Conservation (phyloP, 805 yeast genomes). For the Middelhovenomyces tepae region DNA sequence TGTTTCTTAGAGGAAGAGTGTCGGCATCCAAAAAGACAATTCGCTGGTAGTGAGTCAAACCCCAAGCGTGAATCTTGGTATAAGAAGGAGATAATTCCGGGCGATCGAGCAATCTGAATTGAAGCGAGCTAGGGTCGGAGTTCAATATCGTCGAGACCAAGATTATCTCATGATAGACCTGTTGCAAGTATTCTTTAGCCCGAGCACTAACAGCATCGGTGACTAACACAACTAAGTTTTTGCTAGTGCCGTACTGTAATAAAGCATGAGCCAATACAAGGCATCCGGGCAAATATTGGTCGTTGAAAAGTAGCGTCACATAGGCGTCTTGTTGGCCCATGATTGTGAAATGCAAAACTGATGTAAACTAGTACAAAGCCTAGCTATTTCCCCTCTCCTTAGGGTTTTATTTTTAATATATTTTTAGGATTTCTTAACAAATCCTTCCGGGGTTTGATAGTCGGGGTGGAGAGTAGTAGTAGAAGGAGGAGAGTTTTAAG, state of each 20-base stretch:
- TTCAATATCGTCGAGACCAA: constrained; percentile 22
- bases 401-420: no score
- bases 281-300: constrained; percentile 41
- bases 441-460: no score
- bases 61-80: constrained; percentile 53
- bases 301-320: constrained; percentile 38
- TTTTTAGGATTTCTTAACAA: no score
- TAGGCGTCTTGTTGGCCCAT: no score
- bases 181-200: constrained; percentile 13
- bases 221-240: constrained; percentile 23
- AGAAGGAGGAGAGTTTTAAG: no score
- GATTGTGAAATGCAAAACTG: no score
- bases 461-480: no score
- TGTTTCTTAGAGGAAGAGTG: constrained; percentile 35
- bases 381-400: no score
- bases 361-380: no score
- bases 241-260: constrained; percentile 17
- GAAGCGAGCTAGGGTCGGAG: constrained; percentile 16
- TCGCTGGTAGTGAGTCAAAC: constrained; percentile 30
- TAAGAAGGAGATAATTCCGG: constrained; percentile 41
- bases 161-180: constrained; percentile 22
- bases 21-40: constrained; percentile 49
- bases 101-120: constrained; percentile 32
- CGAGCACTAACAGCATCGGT: constrained; percentile 17
- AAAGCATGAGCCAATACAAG: constrained; percentile 38